Conservation (phyloP, 2,329 filamentous ascomycete genomes). For the Aspergillus fumigatiaffinis region DNA sequence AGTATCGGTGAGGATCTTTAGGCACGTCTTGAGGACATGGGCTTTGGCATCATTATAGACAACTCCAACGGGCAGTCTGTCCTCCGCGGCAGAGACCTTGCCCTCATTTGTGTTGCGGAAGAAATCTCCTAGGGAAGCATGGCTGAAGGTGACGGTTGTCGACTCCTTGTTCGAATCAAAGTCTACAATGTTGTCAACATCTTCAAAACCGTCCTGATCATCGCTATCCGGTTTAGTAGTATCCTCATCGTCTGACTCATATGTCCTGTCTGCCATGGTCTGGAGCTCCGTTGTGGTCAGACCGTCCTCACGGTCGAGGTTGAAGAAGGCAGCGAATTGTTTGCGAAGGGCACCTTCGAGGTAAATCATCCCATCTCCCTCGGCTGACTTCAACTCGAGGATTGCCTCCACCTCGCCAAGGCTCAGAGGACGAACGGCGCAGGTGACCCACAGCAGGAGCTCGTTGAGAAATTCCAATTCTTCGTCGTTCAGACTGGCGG, state of each 20-base stretch:
- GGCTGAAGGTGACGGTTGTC: constrained; percentile 18
- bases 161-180: constrained; percentile 17
- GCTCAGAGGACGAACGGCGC: constrained; percentile 42
- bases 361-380: constrained; percentile 33
- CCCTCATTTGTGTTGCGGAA: constrained; percentile 11
- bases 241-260: constrained; percentile 10
- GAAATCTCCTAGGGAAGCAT: constrained; percentile 24
- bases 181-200: constrained; percentile 5
- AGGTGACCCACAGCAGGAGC: constrained; percentile 46
- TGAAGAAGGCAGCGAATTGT: constrained; percentile 48
- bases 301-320: constrained; percentile 43
- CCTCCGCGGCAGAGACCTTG: constrained; percentile 12
- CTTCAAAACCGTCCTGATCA: constrained; percentile 8
- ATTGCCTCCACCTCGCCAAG: constrained; percentile 45
- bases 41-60: constrained; percentile 11
- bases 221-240: not conserved
- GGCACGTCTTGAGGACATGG: constrained; percentile 3
- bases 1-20: not conserved
- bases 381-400: constrained; percentile 42
- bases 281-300: constrained; percentile 18
- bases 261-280: not conserved
- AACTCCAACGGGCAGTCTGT: constrained; percentile 13
- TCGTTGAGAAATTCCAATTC: constrained; percentile 46
- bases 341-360: constrained; percentile 41
- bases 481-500: constrained; percentile 21